phyloP scores from a whole-genome alignment of 768 basidiomycete genomes.

The Suillus tomentosus region DNA sequence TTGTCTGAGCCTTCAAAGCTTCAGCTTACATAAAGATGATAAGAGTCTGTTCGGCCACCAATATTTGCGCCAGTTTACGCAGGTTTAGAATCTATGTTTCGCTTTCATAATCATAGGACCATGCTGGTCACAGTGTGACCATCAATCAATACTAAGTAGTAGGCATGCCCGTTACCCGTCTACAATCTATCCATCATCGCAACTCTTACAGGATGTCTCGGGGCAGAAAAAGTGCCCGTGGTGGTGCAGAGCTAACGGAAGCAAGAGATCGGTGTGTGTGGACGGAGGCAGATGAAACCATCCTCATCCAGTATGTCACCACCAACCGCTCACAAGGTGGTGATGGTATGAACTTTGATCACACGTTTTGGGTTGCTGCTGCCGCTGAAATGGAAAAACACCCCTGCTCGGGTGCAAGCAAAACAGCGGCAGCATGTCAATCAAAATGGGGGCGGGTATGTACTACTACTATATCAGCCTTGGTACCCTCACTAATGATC shows the following conservation, averaged over 20 bases:
- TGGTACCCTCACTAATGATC: neutral
- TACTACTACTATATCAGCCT: constrained; percentile 1
- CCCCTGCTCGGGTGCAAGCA: neutral
- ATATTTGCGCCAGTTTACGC: no score
- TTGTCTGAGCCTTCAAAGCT: no score
- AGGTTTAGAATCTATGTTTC: no score
- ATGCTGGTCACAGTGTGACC: neutral
- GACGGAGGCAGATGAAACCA: neutral
- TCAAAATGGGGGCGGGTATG: neutral
- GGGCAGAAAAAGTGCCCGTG: neutral
- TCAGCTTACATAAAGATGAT: no score
- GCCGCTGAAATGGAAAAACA: neutral
- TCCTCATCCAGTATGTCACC: neutral
- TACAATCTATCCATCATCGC: neutral
- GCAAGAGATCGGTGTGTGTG: neutral
- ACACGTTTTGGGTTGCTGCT: neutral
- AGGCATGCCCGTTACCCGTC: neutral
- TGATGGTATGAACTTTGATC: neutral
- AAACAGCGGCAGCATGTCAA: neutral
- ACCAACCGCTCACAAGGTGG: neutral
- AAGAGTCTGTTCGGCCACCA: neutral
- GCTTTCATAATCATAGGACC: no score
- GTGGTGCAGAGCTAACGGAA: neutral
- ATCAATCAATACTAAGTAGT: neutral
- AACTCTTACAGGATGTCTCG: neutral